phyloP scores from a whole-genome alignment of 139 green algal genomes.

The Deuterostichococcus epilithicus region DNA sequence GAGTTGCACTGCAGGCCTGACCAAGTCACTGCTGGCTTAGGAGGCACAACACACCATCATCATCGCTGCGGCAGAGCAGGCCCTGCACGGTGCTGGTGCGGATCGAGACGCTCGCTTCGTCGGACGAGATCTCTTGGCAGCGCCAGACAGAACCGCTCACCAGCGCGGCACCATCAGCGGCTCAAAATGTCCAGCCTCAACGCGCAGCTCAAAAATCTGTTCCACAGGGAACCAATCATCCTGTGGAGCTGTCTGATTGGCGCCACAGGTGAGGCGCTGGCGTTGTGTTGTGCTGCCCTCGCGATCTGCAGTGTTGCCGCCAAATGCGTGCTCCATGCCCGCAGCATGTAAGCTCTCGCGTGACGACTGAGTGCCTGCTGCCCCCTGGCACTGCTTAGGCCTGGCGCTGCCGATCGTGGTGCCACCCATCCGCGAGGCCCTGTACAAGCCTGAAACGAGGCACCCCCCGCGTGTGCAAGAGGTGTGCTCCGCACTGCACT shows the following conservation, averaged over 20 bases:
- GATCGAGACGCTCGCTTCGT: no score
- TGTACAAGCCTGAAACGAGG: conserved; percentile 3
- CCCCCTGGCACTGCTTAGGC: no score
- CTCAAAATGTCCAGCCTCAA: not conserved
- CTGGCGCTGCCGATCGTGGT: conserved; percentile 40
- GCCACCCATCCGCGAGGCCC: conserved; percentile 37
- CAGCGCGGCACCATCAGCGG: no score
- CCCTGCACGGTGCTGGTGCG: no score
- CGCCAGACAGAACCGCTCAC: no score
- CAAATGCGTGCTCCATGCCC: not conserved
- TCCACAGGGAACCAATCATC: conserved; percentile 48
- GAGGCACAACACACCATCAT: no score
- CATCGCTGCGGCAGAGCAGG: no score
- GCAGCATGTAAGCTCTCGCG: not conserved
- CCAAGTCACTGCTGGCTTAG: no score
- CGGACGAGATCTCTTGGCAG: no score
- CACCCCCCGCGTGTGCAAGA: conserved; percentile 18
- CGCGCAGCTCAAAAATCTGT: conserved; percentile 3
- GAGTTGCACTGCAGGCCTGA: no score
- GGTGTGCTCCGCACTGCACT: not conserved
- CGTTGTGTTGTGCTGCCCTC: no score
- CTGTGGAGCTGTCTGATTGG: conserved; percentile 49
- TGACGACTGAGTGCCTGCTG: not conserved
- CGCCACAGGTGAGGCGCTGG: conserved; percentile 18
- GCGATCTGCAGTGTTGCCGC: no score